These are phyloP conservation scores for Salix brachista DNA, from an alignment of 345 rosid species.

Conservation along the genomic window DNA sequence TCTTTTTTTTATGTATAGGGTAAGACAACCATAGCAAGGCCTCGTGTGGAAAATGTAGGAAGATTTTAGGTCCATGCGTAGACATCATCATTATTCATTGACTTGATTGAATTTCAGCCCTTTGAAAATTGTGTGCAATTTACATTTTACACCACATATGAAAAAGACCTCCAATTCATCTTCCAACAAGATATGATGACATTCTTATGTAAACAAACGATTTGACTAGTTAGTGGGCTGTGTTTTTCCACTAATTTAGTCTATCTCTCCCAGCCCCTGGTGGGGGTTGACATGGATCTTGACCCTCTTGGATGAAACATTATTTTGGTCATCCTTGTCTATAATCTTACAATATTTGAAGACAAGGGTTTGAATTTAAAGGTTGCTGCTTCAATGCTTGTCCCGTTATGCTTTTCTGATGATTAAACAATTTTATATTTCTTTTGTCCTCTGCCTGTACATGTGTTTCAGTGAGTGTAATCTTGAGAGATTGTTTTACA, in stretches of 20 bases:
- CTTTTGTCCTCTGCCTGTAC: neutral
- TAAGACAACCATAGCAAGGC: neutral
- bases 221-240: conserved; percentile 38
- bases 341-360: conserved; percentile 16
- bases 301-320: conserved; percentile 45
- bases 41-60: neutral
- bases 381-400: conserved; percentile 5
- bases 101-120: conserved; percentile 13
- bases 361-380: conserved; percentile 16
- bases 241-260: conserved; percentile 32
- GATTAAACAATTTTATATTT: neutral
- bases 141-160: conserved; percentile 7
- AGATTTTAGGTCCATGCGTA: neutral
- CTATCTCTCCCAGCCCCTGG: conserved; percentile 13
- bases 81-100: conserved; percentile 16
- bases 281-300: conserved; percentile 49
- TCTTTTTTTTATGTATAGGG: neutral
- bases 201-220: conserved; percentile 16
- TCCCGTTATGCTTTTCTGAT: conserved; percentile 15
- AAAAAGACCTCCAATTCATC: neutral
- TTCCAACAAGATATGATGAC: conserved; percentile 15
- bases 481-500: neutral
- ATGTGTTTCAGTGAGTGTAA: neutral
- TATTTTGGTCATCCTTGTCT: conserved; percentile 20
- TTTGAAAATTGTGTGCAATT: conserved; percentile 11